Percentiles rank a stretch among this genome's conserved stretches.
Conservation (phyloP, 192 early-diverging fungal genomes). For the Coemansia guatemalensis region DNA sequence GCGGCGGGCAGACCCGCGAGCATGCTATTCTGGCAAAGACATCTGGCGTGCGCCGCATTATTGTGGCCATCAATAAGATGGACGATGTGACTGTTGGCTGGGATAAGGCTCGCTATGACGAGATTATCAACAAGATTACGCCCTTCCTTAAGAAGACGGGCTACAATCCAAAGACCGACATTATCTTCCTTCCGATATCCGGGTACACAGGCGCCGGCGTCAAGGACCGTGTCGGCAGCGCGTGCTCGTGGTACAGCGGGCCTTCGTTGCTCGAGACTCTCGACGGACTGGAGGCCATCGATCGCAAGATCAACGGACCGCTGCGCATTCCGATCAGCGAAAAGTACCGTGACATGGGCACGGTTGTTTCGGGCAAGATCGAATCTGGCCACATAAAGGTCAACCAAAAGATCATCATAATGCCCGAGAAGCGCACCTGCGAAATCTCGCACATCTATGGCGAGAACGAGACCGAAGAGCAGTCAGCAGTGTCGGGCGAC, state of each 20-base stretch:
- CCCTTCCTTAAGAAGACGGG: slow-evolving; percentile 93
- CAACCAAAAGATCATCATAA: slow-evolving; percentile 82
- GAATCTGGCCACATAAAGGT: slow-evolving; percentile 91
- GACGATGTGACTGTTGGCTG: slow-evolving; percentile 96
- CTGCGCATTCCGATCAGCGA: slow-evolving; percentile 94
- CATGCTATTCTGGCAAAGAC: slow-evolving; percentile 97
- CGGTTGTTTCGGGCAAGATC: slow-evolving; percentile 92
- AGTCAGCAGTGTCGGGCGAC: slow-evolving; percentile 80
- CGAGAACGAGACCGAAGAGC: slow-evolving; percentile 80
- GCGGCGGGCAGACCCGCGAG: slow-evolving; percentile 98
- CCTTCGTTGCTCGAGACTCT: slow-evolving; percentile 85
- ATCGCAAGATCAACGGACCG: slow-evolving; percentile 86
- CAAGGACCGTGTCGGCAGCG: slow-evolving; percentile 73
- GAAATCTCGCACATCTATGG: slow-evolving; percentile 84
- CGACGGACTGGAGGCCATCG: slow-evolving; percentile 76
- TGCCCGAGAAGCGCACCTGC: slow-evolving; percentile 80
- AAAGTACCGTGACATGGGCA: slow-evolving; percentile 99
- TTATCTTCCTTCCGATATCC: slow-evolving; percentile 91
- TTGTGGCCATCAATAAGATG: slow-evolving; percentile 99
- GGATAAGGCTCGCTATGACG: slow-evolving; percentile 92
- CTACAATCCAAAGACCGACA: slow-evolving; percentile 83
- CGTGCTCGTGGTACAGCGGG: slow-evolving; percentile 80
- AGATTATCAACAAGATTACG: slow-evolving; percentile 77
- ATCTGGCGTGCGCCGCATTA: slow-evolving; percentile 88
- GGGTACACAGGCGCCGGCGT: slow-evolving; percentile 97